Evolutionary conservation across 805 yeast genomes (phyloP).

Genomic region (Candida koratica): DNA sequence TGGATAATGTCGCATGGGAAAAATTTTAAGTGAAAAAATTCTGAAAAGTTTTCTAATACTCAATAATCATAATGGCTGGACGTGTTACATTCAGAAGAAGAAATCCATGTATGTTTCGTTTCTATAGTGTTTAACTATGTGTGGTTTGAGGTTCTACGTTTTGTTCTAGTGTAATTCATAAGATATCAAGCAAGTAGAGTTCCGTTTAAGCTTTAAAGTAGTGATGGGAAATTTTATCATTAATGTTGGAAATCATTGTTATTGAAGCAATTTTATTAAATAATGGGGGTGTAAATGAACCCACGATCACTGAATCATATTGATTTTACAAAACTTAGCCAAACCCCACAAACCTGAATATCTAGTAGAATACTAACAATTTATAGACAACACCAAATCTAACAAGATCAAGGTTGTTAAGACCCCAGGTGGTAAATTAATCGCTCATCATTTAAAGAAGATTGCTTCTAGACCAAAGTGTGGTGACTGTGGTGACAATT

Average conservation of each 20-base stretch:
- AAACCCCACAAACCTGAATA: not conserved
- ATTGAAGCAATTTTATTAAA: too few relatives aligned
- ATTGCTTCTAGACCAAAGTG: constrained; percentile 80
- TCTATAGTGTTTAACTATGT: not conserved
- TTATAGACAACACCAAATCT: constrained; percentile 97
- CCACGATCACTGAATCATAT: too few relatives aligned
- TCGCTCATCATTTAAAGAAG: constrained; percentile 97
- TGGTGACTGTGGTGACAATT: constrained; percentile 81
- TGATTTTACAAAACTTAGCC: too few relatives aligned
- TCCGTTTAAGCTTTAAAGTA: too few relatives aligned
- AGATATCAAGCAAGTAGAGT: not conserved
- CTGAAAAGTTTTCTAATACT: constrained; percentile 15
- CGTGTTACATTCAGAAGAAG: constrained; percentile 99
- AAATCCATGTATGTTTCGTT: constrained; percentile 68
- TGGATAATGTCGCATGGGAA: constrained; percentile 8
- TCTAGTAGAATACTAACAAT: constrained; percentile 27
- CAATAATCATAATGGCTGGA: constrained; percentile 78
- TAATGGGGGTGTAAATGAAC: too few relatives aligned
- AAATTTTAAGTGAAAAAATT: constrained; percentile 7
- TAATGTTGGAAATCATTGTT: too few relatives aligned
- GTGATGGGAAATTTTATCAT: too few relatives aligned
- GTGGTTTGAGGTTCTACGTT: not conserved
- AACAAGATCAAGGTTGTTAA: constrained; percentile 99
- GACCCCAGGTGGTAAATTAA: constrained; percentile 99
- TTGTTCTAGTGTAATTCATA: not conserved